A percentile compares a stretch with the other conserved stretches of the same genome.
phyloP scores from a whole-genome alignment of 345 rosid genomes.

The Isatis tinctoria region DNA sequence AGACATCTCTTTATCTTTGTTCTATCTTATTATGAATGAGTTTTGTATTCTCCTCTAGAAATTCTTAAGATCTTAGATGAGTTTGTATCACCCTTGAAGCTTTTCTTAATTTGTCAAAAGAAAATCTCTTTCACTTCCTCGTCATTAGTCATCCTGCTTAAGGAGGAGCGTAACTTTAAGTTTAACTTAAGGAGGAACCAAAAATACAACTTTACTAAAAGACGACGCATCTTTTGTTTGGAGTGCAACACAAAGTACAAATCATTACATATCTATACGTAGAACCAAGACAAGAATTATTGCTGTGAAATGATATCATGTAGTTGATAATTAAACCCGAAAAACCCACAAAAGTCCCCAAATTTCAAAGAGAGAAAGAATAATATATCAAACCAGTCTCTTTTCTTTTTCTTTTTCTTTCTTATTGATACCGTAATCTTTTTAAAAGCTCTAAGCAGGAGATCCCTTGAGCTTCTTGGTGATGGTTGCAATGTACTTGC shows the following conservation, averaged over 20 bases:
- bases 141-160: too few relatives aligned
- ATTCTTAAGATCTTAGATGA: background rate
- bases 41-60: background rate
- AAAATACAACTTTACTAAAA: background rate
- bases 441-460: conserved; percentile 23
- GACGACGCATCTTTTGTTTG: conserved; percentile 6
- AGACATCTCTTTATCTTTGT: too few relatives aligned
- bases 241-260: conserved; percentile 23
- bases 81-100: background rate
- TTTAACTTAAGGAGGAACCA: background rate
- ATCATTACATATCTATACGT: conserved; percentile 26
- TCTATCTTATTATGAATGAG: too few relatives aligned
- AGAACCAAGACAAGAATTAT: conserved; percentile 28
- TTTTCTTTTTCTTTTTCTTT: background rate
- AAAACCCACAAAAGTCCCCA: conserved; percentile 22
- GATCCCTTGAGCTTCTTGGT: conserved; percentile 84
- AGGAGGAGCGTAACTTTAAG: too few relatives aligned
- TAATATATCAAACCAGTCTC: conserved; percentile 20
- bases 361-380: conserved; percentile 22
- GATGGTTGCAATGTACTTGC: conserved; percentile 79
- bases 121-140: background rate
- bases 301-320: conserved; percentile 17
- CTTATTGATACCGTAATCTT: conserved; percentile 8
- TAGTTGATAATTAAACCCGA: conserved; percentile 16
- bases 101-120: background rate